Conservation (phyloP, 495 filamentous ascomycete genomes). For the Evernia prunastri region DNA sequence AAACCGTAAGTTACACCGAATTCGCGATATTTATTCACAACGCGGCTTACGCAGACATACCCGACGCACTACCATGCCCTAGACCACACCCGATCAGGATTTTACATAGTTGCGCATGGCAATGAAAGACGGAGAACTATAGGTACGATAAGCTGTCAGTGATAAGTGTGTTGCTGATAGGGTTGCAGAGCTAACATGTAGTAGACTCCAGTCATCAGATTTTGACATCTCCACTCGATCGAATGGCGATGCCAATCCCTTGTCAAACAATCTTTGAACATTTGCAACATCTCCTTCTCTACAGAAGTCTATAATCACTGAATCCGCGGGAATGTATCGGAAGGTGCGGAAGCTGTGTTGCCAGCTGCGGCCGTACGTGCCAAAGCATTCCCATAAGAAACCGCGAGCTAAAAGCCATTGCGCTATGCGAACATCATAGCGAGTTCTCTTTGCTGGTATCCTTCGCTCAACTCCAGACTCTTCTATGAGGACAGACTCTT, state of each 20-base stretch:
- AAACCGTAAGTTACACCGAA: background rate
- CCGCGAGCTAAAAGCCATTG: background rate
- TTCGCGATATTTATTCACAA: too few species aligned
- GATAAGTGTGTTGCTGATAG: background rate
- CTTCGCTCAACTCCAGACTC: background rate
- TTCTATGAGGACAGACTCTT: background rate
- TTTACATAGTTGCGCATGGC: background rate
- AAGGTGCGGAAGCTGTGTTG: background rate
- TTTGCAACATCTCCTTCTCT: constrained; percentile 21
- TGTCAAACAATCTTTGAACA: constrained; percentile 19
- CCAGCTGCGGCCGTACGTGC: background rate
- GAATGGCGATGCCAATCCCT: constrained; percentile 21
- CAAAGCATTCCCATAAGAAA: background rate
- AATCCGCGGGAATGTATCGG: background rate
- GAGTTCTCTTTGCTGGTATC: background rate
- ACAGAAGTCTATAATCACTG: constrained; percentile 27
- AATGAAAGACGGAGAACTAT: background rate
- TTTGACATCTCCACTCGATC: constrained; percentile 11
- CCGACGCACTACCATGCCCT: background rate
- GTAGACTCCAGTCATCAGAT: background rate
- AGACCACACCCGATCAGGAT: background rate
- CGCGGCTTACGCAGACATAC: background rate
- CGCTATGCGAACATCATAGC: background rate
- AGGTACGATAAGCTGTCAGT: background rate
- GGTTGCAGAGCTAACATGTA: background rate